Conservation (phyloP, 371 early-diverging fungal species). For the Capniomyces stellatus region DNA sequence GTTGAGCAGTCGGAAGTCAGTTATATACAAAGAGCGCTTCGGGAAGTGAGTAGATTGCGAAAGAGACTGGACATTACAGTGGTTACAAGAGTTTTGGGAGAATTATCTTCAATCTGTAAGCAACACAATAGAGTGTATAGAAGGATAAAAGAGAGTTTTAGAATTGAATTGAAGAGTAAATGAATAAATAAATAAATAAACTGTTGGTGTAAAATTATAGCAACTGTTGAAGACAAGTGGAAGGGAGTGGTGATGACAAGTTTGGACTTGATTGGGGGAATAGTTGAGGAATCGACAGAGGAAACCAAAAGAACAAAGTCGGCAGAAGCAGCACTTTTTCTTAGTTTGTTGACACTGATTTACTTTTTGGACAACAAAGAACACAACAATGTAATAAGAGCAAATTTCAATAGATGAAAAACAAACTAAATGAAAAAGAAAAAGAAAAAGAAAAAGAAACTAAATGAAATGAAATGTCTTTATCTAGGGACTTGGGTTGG, state of each 20-base stretch:
- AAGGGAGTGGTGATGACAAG: slow-evolving; percentile 23
- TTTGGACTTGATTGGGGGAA: not conserved
- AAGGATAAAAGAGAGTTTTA: slow-evolving; percentile 22
- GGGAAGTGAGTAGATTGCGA: slow-evolving; percentile 60
- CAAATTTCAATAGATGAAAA: too few species aligned
- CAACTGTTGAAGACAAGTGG: slow-evolving; percentile 27
- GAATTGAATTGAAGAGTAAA: slow-evolving; percentile 13
- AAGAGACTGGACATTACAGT: slow-evolving; percentile 49
- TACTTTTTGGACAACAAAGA: slow-evolving; percentile 64
- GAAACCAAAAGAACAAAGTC: slow-evolving; percentile 20
- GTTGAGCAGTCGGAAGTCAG: slow-evolving; percentile 69
- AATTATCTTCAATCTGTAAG: too few species aligned
- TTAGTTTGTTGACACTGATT: slow-evolving; percentile 58
- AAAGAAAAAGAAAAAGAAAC: too few species aligned
- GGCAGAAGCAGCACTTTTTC: slow-evolving; percentile 78
- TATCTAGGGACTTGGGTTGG: too few species aligned
- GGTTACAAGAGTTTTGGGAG: slow-evolving; percentile 29
- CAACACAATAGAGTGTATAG: slow-evolving; percentile 11
- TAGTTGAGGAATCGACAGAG: slow-evolving; percentile 7
- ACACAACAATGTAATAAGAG: slow-evolving; percentile 43
- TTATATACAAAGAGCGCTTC: slow-evolving; percentile 70
- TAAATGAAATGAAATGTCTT: too few species aligned
- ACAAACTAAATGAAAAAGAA: too few species aligned
- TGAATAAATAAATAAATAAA: too few species aligned
- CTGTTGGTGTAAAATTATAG: too few species aligned